Evolutionary conservation across 176 grass and related monocot genomes (phyloP).

Genomic region (Dactylis glomerata): DNA sequence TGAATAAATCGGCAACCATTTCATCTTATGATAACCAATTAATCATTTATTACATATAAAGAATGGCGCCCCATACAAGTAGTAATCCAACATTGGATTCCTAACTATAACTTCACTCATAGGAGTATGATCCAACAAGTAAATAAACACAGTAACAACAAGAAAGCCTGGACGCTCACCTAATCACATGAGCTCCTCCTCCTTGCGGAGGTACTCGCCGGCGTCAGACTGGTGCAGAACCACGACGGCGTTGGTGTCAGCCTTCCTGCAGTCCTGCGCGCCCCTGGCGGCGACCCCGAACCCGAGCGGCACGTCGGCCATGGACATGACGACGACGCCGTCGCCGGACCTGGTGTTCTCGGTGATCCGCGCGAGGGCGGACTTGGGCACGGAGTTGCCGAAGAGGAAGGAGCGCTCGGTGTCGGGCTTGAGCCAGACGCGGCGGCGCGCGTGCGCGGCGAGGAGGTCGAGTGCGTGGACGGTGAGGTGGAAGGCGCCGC

Average conservation of each 20-base stretch:
- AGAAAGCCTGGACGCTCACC: background rate
- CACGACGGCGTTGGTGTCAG: conserved; percentile 67
- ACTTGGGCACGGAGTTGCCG: no score
- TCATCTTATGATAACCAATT: background rate
- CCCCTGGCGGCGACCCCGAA: conserved; percentile 69
- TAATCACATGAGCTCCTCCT: conserved; percentile 59
- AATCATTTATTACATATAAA: background rate
- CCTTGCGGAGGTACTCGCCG: conserved; percentile 75
- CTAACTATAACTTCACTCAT: background rate
- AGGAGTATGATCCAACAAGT: background rate
- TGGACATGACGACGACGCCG: no score
- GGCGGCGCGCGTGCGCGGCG: no score
- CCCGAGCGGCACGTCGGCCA: conserved; percentile 66
- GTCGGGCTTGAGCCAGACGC: no score
- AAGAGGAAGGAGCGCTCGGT: no score
- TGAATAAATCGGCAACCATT: background rate
- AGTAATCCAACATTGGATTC: background rate
- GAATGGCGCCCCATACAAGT: background rate
- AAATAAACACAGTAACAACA: background rate
- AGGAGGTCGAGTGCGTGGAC: no score
- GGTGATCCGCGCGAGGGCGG: no score
- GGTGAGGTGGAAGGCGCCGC: no score
- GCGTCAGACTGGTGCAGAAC: conserved; percentile 78
- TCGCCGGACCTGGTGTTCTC: no score
- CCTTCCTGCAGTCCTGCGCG: conserved; percentile 82